A percentile compares a stretch with the other conserved stretches of the same genome.
Evolutionary conservation across 768 basidiomycete species (phyloP).

Genomic region (Kwoniella dendrophila): DNA sequence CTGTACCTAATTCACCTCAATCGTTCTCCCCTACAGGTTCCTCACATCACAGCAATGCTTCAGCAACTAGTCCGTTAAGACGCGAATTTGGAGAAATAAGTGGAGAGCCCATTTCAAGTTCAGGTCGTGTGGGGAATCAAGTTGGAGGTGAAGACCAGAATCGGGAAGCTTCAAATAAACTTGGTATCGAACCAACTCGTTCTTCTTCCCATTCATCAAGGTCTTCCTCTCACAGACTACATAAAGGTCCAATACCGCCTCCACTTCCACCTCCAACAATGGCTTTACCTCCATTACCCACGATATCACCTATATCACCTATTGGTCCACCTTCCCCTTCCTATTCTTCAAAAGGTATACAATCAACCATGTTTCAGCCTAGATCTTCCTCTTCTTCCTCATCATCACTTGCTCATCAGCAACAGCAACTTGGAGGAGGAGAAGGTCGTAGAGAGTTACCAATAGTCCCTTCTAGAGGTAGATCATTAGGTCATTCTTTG

Average conservation of each 20-base stretch:
- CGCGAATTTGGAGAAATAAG: neutral
- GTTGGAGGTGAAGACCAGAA: neutral
- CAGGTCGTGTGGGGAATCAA: neutral
- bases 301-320: conserved; percentile 37
- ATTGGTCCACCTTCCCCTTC: conserved; percentile 14
- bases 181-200: conserved; percentile 10
- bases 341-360: conserved; percentile 10
- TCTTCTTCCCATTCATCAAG: conserved; percentile 15
- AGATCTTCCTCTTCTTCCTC: conserved; percentile 15
- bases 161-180: neutral
- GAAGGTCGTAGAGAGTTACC: conserved; percentile 18
- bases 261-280: conserved; percentile 32
- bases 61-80: conserved; percentile 3
- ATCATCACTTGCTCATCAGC: conserved; percentile 14
- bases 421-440: neutral
- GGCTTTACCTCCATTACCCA: conserved; percentile 34
- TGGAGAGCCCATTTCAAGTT: neutral
- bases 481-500: conserved; percentile 33
- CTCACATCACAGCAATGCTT: neutral
- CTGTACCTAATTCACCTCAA: neutral
- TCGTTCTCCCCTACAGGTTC: neutral
- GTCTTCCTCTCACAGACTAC: conserved; percentile 18
- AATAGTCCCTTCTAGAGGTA: neutral
- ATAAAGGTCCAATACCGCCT: conserved; percentile 24
- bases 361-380: conserved; percentile 15